Evolutionary conservation across 495 filamentous ascomycete species (phyloP).

Genomic region (Aspergillus sparsus): DNA sequence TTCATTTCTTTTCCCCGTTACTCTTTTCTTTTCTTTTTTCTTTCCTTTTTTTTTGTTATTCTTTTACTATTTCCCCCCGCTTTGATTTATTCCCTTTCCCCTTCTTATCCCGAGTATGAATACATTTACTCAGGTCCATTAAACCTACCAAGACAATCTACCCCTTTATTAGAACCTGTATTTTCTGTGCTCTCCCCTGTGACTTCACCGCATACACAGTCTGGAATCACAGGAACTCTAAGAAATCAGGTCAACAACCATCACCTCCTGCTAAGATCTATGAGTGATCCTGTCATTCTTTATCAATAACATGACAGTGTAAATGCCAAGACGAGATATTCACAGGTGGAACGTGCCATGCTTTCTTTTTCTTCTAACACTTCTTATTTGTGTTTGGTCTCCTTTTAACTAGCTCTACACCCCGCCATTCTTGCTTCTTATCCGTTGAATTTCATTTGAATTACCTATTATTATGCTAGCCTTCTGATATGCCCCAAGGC

Average conservation of each 20-base stretch:
- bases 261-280: not conserved
- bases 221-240: not conserved
- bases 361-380: slow-evolving; percentile 19
- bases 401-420: slow-evolving; percentile 11
- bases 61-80: not conserved
- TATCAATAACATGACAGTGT: slow-evolving; percentile 7
- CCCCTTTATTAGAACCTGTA: too few species aligned
- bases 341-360: slow-evolving; percentile 16
- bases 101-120: not conserved
- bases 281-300: not conserved
- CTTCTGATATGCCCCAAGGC: slow-evolving; percentile 14
- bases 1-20: not conserved
- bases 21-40: not conserved
- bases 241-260: not conserved
- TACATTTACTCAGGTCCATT: not conserved
- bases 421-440: slow-evolving; percentile 16
- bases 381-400: slow-evolving; percentile 15
- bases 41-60: slow-evolving; percentile 3
- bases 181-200: not conserved
- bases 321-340: slow-evolving; percentile 18
- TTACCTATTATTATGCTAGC: not conserved
- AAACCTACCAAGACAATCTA: too few species aligned
- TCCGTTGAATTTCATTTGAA: not conserved
- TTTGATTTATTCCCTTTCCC: not conserved
- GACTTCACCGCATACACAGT: not conserved